A percentile compares a stretch with the other conserved stretches of the same genome.
Conservation (phyloP, 352 stramenopile genomes). For the Aphanomyces invadans region DNA sequence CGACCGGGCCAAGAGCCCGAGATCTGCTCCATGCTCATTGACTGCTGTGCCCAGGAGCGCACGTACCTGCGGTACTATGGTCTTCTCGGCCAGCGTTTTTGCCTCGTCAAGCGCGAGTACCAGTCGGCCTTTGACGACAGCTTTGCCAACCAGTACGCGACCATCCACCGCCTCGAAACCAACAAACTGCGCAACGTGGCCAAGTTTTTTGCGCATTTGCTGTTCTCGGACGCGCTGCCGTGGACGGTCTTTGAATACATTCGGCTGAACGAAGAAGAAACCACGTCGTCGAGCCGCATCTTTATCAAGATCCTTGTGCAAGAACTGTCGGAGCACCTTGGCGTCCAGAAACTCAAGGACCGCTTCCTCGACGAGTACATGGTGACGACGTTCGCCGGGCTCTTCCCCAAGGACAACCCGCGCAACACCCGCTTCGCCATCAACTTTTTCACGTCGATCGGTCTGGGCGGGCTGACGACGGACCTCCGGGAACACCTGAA, state of each 20-base stretch:
- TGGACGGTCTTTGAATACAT: conserved; percentile 97
- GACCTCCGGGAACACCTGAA: conserved; percentile 94
- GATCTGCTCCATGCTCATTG: conserved; percentile 98
- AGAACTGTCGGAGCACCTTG: conserved; percentile 96
- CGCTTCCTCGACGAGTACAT: conserved; percentile 91
- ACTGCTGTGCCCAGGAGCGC: conserved; percentile 97
- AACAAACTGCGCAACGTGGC: conserved; percentile 99
- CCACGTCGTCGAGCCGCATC: conserved; percentile 97
- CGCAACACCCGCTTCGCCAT: conserved; percentile 98
- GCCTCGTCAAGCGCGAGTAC: conserved; percentile 93
- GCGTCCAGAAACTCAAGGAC: conserved; percentile 92
- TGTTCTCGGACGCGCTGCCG: conserved; percentile 96
- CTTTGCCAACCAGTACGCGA: conserved; percentile 92
- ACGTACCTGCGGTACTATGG: conserved; percentile 97
- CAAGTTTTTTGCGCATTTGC: conserved; percentile 98
- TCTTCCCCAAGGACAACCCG: conserved; percentile 97
- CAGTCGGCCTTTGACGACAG: conserved; percentile 92
- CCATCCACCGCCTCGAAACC: conserved; percentile 97
- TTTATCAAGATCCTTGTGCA: conserved; percentile 99
- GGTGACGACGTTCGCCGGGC: conserved; percentile 85
- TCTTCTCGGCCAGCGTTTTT: conserved; percentile 95
- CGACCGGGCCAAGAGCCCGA: conserved; percentile 93
- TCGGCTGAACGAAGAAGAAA: conserved; percentile 97
- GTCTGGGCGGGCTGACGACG: conserved; percentile 96
- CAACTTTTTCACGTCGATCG: conserved; percentile 99